These are phyloP conservation scores for Solanum hybrid DNA, from an alignment of 305 asterid genomes.

Conservation along the genomic window DNA sequence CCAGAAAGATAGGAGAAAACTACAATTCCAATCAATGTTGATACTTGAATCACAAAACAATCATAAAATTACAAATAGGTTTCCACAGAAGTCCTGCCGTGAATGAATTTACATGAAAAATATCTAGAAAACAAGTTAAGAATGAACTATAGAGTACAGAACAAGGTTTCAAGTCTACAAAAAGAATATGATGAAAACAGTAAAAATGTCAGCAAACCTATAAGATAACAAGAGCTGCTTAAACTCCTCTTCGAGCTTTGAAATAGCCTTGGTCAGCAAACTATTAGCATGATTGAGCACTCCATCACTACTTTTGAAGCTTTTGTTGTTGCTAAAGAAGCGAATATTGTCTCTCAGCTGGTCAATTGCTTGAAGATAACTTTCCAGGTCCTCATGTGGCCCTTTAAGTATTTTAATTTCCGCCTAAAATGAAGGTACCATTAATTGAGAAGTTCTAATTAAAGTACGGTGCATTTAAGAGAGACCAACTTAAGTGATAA, in stretches of 20 bases:
- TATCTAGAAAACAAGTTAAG: not conserved
- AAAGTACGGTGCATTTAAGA: not conserved
- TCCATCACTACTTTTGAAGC: slow-evolving; percentile 92
- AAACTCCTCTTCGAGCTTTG: slow-evolving; percentile 97
- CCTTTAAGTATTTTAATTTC: slow-evolving; percentile 96
- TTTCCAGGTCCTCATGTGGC: slow-evolving; percentile 94
- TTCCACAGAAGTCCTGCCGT: not conserved
- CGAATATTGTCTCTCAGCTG: slow-evolving; percentile 73
- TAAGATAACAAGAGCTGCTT: slow-evolving; percentile 68
- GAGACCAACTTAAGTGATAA: not conserved
- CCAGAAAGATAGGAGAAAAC: not conserved
- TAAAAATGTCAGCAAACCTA: slow-evolving; percentile 40
- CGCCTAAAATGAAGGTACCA: slow-evolving; percentile 38
- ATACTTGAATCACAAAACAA: not conserved
- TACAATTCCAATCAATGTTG: not conserved
- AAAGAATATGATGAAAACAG: not conserved
- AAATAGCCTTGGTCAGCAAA: slow-evolving; percentile 86
- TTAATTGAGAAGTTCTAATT: not conserved
- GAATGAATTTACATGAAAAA: not conserved
- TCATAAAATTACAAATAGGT: not conserved
- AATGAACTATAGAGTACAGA: not conserved
- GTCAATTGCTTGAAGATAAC: slow-evolving; percentile 88
- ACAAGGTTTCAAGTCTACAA: not conserved
- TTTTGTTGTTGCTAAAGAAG: slow-evolving; percentile 83
- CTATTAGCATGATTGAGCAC: slow-evolving; percentile 72